Evolutionary conservation across 148 eudicot genomes (phyloP), one percentile per base, ranked within the genome.

Genomic region (Persicaria tinctoria): DNA sequence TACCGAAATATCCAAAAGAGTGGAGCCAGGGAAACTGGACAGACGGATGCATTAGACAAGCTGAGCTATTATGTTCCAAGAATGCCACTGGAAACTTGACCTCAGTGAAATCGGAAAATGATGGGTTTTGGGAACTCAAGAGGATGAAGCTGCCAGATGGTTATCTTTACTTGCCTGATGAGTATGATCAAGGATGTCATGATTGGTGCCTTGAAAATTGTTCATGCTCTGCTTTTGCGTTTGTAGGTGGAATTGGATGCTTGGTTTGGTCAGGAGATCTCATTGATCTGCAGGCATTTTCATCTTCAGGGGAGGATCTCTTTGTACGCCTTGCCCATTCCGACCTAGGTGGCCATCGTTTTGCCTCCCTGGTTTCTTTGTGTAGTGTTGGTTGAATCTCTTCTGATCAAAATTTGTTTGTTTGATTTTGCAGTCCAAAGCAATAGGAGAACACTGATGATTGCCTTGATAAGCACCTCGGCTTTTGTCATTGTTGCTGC

Each of bases 71-170:
- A 64, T 64, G 70, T 38, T 64, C 70, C 7, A 64, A 64, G 70
- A 64, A 64, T 23, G 46, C 14, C 16, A 41, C 46, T 64, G 70
- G 70, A 64, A 38, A 64, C 70, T 38, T 64, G 17, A 64, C 70
- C 7, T 5, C 55, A 3, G 63, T 86, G 72, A 71, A 77, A 32
- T 89, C 90, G 77, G 70, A 23, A 10, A 68, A 49, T 18, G 70
- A 89, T 18, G 84, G 78, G 12, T 91, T 90, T 79, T 17, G 76
- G 51, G 79, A 45, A 57, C 51, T 80, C 8, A 53, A 75, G 1
- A 73, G 64, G 0, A 55, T 81, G 72, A 89, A 89, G 55, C 74
- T 87, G 68, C 97, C 97, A 0, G 93, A 91, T 68, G 46, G 77
- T 1, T 51, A 59, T 3, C 7, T 57, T 5, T 73, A 79, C 1